phyloP scores from a whole-genome alignment of 1,284 basidiomycete species.

The Leccinum subfulvum region DNA sequence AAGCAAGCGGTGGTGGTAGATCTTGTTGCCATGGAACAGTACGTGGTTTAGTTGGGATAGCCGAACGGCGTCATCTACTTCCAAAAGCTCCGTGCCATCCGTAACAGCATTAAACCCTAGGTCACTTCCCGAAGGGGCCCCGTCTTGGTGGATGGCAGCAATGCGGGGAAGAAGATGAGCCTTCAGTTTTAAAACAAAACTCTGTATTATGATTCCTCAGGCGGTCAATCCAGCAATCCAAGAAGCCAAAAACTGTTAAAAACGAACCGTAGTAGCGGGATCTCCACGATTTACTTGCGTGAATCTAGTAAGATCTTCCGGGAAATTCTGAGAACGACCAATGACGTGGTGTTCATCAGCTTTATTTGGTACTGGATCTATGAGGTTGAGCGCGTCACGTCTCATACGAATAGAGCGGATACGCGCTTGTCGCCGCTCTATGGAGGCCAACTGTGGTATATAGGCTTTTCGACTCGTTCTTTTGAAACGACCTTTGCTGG shows the following conservation, averaged over 20 bases:
- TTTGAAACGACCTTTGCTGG: too few species aligned
- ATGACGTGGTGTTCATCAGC: slow-evolving; percentile 18
- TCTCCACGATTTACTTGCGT: neutral
- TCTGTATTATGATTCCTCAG: neutral
- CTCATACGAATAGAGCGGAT: too few species aligned
- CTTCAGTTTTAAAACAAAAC: neutral
- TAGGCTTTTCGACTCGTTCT: too few species aligned
- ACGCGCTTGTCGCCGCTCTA: too few species aligned
- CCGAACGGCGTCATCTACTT: neutral
- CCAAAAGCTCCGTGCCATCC: neutral
- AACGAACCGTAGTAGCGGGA: neutral
- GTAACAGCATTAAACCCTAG: too few species aligned
- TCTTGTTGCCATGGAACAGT: neutral
- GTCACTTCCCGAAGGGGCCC: neutral
- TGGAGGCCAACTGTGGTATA: too few species aligned
- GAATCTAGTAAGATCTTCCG: slow-evolving; percentile 18
- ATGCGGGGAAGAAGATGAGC: neutral
- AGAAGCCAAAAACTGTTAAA: neutral
- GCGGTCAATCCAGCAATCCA: neutral
- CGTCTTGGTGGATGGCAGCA: neutral
- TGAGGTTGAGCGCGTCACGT: too few species aligned
- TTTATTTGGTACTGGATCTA: neutral
- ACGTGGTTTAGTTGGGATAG: neutral
- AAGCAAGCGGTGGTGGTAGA: neutral
- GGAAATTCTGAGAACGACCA: slow-evolving; percentile 13